A percentile compares a stretch with the other conserved stretches of the same genome.
Evolutionary conservation across 768 basidiomycete species (phyloP).

Genomic region (Tulasnella calospora): DNA sequence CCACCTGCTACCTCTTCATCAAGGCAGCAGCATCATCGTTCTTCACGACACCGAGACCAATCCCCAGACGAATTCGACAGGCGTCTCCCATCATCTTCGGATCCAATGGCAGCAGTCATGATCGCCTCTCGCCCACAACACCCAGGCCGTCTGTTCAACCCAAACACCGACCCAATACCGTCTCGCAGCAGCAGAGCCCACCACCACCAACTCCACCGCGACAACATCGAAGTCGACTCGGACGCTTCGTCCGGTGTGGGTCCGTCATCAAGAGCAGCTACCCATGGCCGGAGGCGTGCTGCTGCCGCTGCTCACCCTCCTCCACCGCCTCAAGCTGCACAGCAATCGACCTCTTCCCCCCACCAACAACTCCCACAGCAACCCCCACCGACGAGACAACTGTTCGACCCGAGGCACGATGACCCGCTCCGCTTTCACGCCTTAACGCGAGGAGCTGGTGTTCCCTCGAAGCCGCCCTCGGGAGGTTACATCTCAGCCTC

Average conservation of each 20-base stretch:
- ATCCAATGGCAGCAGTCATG: constrained; percentile 24
- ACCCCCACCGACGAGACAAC: constrained; percentile 43
- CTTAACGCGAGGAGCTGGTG: constrained; percentile 43
- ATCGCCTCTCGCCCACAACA: constrained; percentile 58
- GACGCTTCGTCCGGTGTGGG: constrained; percentile 53
- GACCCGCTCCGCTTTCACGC: constrained; percentile 83
- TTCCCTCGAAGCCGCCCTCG: constrained; percentile 55
- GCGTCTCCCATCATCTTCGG: constrained; percentile 48
- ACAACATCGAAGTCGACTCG: constrained; percentile 61
- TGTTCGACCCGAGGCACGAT: constrained; percentile 87
- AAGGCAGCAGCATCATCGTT: constrained; percentile 21
- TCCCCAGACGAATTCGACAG: constrained; percentile 59
- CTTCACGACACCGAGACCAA: constrained; percentile 32
- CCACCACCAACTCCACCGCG: neutral
- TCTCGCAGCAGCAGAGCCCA: constrained; percentile 48
- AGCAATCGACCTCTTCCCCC: constrained; percentile 26
- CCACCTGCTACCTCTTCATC: constrained; percentile 35
- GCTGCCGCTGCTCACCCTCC: constrained; percentile 28
- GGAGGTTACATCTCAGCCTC: constrained; percentile 25
- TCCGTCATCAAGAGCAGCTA: constrained; percentile 15
- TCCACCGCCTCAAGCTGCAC: constrained; percentile 32
- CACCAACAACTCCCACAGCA: constrained; percentile 36
- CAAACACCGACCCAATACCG: constrained; percentile 62
- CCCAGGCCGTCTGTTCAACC: constrained; percentile 60
- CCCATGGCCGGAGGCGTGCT: constrained; percentile 25